A percentile compares a stretch with the other conserved stretches of the same genome.
Evolutionary conservation across 306 rosid genomes (phyloP).

Genomic region (Datisca glomerata): DNA sequence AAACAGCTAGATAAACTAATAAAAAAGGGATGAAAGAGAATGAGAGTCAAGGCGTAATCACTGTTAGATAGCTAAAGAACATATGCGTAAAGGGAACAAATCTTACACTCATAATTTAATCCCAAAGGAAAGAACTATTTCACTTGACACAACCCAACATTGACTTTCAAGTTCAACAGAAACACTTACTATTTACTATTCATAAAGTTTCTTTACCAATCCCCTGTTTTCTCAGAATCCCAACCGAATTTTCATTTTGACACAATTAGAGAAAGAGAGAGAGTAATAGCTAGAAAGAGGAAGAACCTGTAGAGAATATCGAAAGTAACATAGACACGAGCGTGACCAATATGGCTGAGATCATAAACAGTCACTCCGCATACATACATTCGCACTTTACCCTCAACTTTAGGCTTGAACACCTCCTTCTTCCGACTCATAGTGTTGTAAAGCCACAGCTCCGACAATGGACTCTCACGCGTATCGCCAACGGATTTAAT

Average conservation of each 20-base stretch:
- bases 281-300: too few species aligned
- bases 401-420: slow-evolving; percentile 62
- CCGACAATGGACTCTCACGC: slow-evolving; percentile 18
- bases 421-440: slow-evolving; percentile 61
- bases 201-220: not conserved
- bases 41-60: too few species aligned
- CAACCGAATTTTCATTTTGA: too few species aligned
- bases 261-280: slow-evolving; percentile 12
- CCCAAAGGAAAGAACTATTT: too few species aligned
- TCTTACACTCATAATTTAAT: too few species aligned
- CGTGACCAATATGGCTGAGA: slow-evolving; percentile 96
- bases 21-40: not conserved
- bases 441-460: slow-evolving; percentile 74
- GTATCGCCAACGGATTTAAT: slow-evolving; percentile 11
- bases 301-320: slow-evolving; percentile 92
- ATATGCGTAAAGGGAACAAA: too few species aligned
- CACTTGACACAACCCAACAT: too few species aligned
- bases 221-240: not conserved
- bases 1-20: not conserved
- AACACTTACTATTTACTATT: slow-evolving; percentile 1
- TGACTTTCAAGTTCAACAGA: too few species aligned
- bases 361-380: slow-evolving; percentile 96
- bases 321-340: slow-evolving; percentile 89
- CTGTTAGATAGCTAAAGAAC: too few species aligned
- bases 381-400: slow-evolving; percentile 84